Percentiles rank a stretch among this genome's conserved stretches.
phyloP scores from a whole-genome alignment of 345 rosid genomes.

The Melaleuca quinquenervia region DNA sequence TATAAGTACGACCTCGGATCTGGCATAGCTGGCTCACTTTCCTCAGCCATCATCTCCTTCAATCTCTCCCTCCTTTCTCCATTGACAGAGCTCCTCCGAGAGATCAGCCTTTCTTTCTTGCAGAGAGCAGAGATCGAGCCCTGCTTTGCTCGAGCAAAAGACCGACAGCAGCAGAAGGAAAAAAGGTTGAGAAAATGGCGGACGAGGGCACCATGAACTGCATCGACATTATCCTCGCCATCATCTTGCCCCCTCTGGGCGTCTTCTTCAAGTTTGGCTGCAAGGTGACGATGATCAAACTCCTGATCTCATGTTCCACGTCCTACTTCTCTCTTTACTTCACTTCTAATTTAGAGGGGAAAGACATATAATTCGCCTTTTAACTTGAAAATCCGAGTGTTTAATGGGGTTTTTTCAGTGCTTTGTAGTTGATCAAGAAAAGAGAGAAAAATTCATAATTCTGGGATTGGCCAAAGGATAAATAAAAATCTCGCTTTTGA shows the following conservation, averaged over 20 bases:
- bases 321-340: background rate
- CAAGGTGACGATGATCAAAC: constrained; percentile 11
- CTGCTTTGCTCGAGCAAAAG: background rate
- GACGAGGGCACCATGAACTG: constrained; percentile 40
- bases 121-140: background rate
- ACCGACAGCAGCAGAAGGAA: background rate
- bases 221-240: constrained; percentile 64
- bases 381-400: background rate
- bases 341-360: background rate
- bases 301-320: background rate
- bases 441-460: too few relatives aligned
- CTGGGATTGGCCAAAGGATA: too few relatives aligned
- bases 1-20: background rate
- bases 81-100: background rate
- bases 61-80: background rate
- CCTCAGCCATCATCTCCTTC: background rate
- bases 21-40: background rate
- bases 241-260: constrained; percentile 89
- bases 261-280: constrained; percentile 86
- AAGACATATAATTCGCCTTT: background rate
- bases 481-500: too few relatives aligned
- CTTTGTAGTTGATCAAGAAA: too few relatives aligned
- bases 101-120: background rate
- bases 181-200: constrained; percentile 13
- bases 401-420: background rate